Conservation (phyloP, 495 filamentous ascomycete species). For the Cercophora sp. region DNA sequence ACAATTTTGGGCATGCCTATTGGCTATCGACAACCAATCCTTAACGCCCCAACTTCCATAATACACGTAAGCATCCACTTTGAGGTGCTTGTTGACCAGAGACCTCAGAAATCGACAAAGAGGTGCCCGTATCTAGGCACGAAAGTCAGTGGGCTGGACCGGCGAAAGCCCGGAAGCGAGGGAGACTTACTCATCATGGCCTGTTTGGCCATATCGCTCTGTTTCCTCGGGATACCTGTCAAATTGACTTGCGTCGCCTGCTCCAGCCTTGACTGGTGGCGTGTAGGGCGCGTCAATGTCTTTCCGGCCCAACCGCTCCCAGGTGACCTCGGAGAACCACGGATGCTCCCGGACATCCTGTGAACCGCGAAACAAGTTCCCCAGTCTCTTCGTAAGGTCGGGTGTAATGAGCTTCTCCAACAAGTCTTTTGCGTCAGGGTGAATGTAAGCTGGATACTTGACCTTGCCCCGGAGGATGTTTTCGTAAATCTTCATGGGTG, state of each 20-base stretch:
- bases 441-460: constrained; percentile 93
- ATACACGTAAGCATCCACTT: too few relatives aligned
- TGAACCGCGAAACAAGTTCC: constrained; percentile 88
- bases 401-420: constrained; percentile 89
- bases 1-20: too few relatives aligned
- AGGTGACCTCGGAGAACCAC: constrained; percentile 97
- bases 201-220: constrained; percentile 75
- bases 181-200: constrained; percentile 81
- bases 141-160: too few relatives aligned
- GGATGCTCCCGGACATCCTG: constrained; percentile 91
- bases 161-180: too few relatives aligned
- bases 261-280: constrained; percentile 88
- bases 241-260: constrained; percentile 95
- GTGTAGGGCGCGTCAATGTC: constrained; percentile 99
- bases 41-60: too few relatives aligned
- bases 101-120: constrained; percentile 67
- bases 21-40: too few relatives aligned
- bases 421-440: constrained; percentile 88
- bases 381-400: constrained; percentile 90
- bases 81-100: too few relatives aligned
- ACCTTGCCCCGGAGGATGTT: constrained; percentile 91
- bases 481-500: constrained; percentile 98
- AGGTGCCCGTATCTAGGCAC: constrained; percentile 59
- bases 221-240: constrained; percentile 97
- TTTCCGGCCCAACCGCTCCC: constrained; percentile 88